Conservation (phyloP, 139 green algal species). For the Spirogloea muscicola region DNA sequence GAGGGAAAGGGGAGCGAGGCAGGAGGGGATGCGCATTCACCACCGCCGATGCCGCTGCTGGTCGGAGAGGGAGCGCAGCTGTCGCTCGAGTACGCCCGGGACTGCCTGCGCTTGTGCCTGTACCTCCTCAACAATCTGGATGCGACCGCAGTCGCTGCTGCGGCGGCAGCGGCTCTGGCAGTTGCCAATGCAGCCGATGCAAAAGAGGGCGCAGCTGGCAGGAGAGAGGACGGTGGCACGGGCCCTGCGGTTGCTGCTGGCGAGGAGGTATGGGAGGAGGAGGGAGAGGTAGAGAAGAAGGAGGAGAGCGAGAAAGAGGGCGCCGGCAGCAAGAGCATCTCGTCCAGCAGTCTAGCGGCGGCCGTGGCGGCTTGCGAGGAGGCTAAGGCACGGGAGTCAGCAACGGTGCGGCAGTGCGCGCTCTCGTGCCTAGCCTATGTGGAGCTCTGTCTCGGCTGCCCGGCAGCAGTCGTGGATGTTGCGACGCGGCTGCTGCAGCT, state of each 20-base stretch:
- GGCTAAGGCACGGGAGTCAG: background rate
- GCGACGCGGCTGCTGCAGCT: constrained; percentile 8
- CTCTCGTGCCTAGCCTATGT: constrained; percentile 14
- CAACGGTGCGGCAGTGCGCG: background rate
- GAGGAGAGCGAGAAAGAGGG: too few relatives aligned
- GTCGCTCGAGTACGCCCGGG: constrained; percentile 20
- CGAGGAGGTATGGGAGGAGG: too few relatives aligned
- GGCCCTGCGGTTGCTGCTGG: too few relatives aligned
- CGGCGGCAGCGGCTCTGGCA: background rate
- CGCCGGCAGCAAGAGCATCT: too few relatives aligned
- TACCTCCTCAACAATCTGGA: constrained; percentile 19
- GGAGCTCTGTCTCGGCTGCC: constrained; percentile 18
- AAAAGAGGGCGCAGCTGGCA: too few relatives aligned
- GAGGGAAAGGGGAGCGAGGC: background rate
- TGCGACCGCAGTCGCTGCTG: background rate
- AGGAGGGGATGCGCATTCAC: constrained; percentile 3
- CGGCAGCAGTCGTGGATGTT: background rate
- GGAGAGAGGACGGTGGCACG: too few relatives aligned
- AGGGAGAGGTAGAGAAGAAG: too few relatives aligned
- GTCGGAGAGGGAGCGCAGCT: too few relatives aligned
- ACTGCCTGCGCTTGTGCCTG: constrained; percentile 22
- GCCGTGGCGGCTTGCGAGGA: constrained; percentile 4
- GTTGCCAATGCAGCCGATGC: background rate
- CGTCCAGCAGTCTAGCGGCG: too few relatives aligned
- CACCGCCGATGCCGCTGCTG: too few relatives aligned